Conservation (phyloP, 129 eudicot species). For the Artemisia argyi region DNA sequence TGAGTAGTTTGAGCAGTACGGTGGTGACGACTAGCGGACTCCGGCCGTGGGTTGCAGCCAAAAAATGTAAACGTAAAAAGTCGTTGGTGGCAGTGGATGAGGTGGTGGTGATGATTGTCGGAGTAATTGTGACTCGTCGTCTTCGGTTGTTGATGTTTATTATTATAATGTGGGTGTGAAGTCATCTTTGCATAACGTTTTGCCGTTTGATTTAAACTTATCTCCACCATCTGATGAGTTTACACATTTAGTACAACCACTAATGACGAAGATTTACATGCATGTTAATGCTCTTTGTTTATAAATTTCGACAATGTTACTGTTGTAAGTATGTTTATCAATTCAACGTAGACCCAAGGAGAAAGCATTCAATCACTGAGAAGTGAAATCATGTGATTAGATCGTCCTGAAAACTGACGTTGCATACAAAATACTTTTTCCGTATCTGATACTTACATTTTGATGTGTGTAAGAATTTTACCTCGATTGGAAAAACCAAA, state of each 20-base stretch:
- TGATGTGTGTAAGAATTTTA: too few species aligned
- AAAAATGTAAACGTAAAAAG: not conserved
- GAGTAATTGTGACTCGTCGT: constrained; percentile 58
- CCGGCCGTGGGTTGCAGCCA: not conserved
- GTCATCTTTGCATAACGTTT: constrained; percentile 36
- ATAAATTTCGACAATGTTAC: constrained; percentile 19
- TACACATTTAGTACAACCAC: constrained; percentile 16
- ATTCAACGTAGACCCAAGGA: too few species aligned
- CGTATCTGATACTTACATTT: too few species aligned
- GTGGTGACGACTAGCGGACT: constrained; percentile 56
- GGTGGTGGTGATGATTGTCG: constrained; percentile 35
- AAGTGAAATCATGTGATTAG: too few species aligned
- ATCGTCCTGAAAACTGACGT: too few species aligned
- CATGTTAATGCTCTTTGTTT: constrained; percentile 33
- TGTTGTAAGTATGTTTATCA: not conserved
- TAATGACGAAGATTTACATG: constrained; percentile 15
- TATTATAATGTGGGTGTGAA: constrained; percentile 22
- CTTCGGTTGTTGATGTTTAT: constrained; percentile 59
- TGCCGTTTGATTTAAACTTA: constrained; percentile 56
- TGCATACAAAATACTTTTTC: too few species aligned
- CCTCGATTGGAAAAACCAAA: too few species aligned
- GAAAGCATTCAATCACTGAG: too few species aligned
- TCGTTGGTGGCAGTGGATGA: constrained; percentile 15
- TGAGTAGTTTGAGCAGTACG: constrained; percentile 61
- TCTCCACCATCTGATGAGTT: constrained; percentile 46